Conservation (phyloP, 1,139 yeast species). For the Taiozyma sp. region DNA sequence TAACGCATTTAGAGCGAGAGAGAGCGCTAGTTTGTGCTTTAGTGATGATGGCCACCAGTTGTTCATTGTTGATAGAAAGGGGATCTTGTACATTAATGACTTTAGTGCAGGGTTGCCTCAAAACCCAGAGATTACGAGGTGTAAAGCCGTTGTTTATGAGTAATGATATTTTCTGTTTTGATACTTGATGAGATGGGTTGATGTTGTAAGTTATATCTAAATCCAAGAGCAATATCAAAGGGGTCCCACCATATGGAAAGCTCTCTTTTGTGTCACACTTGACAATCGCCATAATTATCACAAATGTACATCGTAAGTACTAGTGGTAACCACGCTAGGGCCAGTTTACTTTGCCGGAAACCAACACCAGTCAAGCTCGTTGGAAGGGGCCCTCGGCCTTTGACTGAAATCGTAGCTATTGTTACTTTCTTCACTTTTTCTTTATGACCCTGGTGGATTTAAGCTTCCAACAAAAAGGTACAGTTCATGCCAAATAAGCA, state of each 20-base stretch:
- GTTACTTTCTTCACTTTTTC: no score
- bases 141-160: slow-evolving; percentile 10
- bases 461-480: neutral
- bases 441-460: neutral
- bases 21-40: slow-evolving; percentile 71
- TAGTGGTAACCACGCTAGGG: neutral
- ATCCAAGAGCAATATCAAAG: no score
- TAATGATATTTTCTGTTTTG: neutral
- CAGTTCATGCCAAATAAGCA: neutral
- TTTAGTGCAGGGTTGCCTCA: slow-evolving; percentile 68
- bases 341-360: no score
- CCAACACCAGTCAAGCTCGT: no score
- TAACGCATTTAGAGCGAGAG: slow-evolving; percentile 59
- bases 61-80: slow-evolving; percentile 74
- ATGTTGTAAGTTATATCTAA: no score
- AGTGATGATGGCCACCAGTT: slow-evolving; percentile 79
- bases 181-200: neutral
- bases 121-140: slow-evolving; percentile 18
- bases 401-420: no score
- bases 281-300: no score
- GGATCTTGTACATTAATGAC: slow-evolving; percentile 71
- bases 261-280: no score
- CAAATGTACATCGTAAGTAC: neutral
- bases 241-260: no score
- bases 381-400: no score